Conservation (phyloP, 1,284 basidiomycete genomes). For the Austroboletus olivaceoglutinosus region DNA sequence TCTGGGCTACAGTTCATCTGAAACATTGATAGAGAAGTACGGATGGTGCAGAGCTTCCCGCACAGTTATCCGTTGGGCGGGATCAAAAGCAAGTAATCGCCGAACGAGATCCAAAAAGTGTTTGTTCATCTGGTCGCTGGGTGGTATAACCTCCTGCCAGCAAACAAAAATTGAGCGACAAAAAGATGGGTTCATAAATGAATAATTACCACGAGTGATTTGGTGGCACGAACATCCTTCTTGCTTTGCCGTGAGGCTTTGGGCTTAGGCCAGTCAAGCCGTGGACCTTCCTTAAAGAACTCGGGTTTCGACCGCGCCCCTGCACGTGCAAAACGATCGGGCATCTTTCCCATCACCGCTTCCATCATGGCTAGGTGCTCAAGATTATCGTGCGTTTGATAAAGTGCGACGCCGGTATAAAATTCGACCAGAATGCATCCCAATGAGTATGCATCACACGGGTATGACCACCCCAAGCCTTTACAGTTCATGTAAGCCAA, state of each 20-base stretch:
- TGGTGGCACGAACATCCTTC: constrained; percentile 91
- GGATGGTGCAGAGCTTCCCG: constrained; percentile 84
- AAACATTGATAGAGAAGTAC: constrained; percentile 71
- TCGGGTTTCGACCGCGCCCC: constrained; percentile 82
- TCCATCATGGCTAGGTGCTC: constrained; percentile 99
- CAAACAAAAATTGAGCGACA: constrained; percentile 7
- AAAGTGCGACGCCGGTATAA: constrained; percentile 95
- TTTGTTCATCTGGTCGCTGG: constrained; percentile 66
- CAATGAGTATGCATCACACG: constrained; percentile 97
- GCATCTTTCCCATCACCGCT: constrained; percentile 97
- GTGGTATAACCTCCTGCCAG: constrained; percentile 79
- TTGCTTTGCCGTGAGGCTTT: constrained; percentile 86
- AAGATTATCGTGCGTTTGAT: constrained; percentile 98
- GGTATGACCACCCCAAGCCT: constrained; percentile 98
- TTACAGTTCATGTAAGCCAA: constrained; percentile 14
- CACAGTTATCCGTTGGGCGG: constrained; percentile 81
- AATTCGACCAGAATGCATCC: constrained; percentile 99
- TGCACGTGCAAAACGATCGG: constrained; percentile 73
- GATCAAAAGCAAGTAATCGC: constrained; percentile 90
- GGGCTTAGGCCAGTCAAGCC: constrained; percentile 90
- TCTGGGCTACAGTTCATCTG: constrained; percentile 51
- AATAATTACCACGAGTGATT: constrained; percentile 65
- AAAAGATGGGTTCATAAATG: constrained; percentile 1
- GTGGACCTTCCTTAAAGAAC: constrained; percentile 83
- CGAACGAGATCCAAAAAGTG: constrained; percentile 87